Percentiles rank a stretch among this genome's conserved stretches.
Conservation (phyloP, 495 filamentous ascomycete species). For the Parathielavia hyrcaniae region DNA sequence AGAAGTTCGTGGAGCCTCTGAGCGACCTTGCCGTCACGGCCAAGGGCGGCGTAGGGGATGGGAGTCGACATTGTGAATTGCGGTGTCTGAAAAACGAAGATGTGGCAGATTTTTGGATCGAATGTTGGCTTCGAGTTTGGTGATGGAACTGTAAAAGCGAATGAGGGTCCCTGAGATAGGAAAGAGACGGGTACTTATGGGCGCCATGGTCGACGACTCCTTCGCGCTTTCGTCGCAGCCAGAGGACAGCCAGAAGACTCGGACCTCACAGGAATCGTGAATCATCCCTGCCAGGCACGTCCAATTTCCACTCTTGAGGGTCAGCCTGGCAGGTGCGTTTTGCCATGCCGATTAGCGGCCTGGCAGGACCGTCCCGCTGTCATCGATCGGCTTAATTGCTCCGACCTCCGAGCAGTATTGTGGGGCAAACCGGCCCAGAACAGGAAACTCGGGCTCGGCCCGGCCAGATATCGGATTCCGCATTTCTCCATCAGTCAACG, state of each 20-base stretch:
- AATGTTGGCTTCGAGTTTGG: background rate
- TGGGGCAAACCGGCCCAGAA: conserved; percentile 1
- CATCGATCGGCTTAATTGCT: background rate
- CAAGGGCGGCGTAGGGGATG: conserved; percentile 28
- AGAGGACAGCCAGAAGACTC: too few species aligned
- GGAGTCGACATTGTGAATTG: conserved; percentile 9
- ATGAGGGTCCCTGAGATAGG: background rate
- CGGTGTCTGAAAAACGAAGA: background rate
- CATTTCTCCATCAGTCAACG: too few species aligned
- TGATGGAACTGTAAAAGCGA: background rate
- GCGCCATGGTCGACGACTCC: background rate
- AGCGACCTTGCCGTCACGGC: conserved; percentile 25
- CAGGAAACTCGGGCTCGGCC: too few species aligned
- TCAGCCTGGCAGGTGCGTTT: background rate
- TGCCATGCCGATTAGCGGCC: background rate
- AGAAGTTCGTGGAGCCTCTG: conserved; percentile 20
- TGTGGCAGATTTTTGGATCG: background rate
- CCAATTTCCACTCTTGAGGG: background rate
- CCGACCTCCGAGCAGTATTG: conserved; percentile 2
- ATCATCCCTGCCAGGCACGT: background rate
- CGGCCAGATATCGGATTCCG: too few species aligned
- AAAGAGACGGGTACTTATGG: background rate
- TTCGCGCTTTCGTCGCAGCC: too few species aligned
- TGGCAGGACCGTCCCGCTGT: background rate
- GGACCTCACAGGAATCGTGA: too few species aligned